Evolutionary conservation across 257 asterid species (phyloP), one percentile per base, ranked within the genome.

Genomic region (Plantago major): DNA sequence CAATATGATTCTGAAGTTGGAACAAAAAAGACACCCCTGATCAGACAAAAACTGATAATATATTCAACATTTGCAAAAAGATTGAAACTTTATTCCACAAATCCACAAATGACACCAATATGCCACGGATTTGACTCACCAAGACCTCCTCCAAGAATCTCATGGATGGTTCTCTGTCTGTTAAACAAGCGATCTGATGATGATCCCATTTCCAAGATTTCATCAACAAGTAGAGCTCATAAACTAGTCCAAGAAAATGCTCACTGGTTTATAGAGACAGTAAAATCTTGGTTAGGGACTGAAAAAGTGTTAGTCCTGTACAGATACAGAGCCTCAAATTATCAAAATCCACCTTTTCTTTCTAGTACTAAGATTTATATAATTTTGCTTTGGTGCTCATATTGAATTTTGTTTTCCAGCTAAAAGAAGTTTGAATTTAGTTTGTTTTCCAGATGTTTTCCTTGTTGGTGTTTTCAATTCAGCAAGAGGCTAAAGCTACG

Each of bases 131-230:
- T 14, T 33, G 49, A 77, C 86, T 76, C 75, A 91, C 98, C 87
- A 70, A 81, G 65, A 28, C 95, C 86, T 42, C 80, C 95, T 73
- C 98, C 96, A 68, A 91, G 92, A 70, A 86, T 73, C 77, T 88
- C 83, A 86, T 86, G 95, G 81, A 84, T 64, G 52, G 83, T 81
- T 72, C 74, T 84, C 50, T 81, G 73, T 74, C 87, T 77, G 67
- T 83, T 67, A 49, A 88, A 82, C 65, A 88, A 55, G 65, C 79
- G 83, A 74, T 85, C 82, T 22, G 84, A 67, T 64, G 90, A 78
- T 64, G 90, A 78, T 74, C 76, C 86, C 96, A 90, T 90, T 72
- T 71, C 64, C 73, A 58, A 55, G 63, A 64, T 63, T 37, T 63
- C 60, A 62, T 60, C 53, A 60, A 49, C 56, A 58, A 56, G 12